A percentile compares a stretch with the other conserved stretches of the same genome.
Conservation (phyloP, 805 yeast species). For the Ogataea nitratoaversa region DNA sequence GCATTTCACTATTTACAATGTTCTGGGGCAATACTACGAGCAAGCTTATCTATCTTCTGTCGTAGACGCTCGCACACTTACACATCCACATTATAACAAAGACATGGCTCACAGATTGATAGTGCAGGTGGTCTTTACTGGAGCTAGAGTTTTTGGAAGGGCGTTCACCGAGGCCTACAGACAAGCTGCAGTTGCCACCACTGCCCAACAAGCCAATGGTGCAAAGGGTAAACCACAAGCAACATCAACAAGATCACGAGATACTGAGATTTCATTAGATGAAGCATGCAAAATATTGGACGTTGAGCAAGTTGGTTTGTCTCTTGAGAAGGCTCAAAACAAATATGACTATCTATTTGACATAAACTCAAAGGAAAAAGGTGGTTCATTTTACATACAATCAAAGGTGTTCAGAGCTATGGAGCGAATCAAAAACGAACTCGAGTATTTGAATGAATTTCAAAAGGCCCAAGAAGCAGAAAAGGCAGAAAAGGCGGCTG, state of each 20-base stretch:
- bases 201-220: constrained; percentile 47
- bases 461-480: constrained; percentile 24
- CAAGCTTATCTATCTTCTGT: not conserved
- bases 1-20: too few relatives aligned
- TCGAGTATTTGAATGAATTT: constrained; percentile 51
- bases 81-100: not conserved
- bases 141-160: constrained; percentile 91
- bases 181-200: constrained; percentile 94
- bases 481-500: not conserved
- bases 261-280: constrained; percentile 76
- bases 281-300: constrained; percentile 92
- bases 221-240: constrained; percentile 31
- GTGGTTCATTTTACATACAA: constrained; percentile 93
- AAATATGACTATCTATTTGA: constrained; percentile 81
- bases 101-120: constrained; percentile 85
- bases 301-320: constrained; percentile 55
- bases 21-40: not conserved
- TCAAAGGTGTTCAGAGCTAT: constrained; percentile 91
- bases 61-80: not conserved
- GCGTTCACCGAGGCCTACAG: constrained; percentile 97
- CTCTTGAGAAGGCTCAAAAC: constrained; percentile 55
- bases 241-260: constrained; percentile 45
- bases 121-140: constrained; percentile 86
- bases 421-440: constrained; percentile 81
- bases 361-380: constrained; percentile 87